Evolutionary conservation across 805 yeast species (phyloP), one percentile per base, ranked within the genome.

Genomic region (Yarrowia porcina): DNA sequence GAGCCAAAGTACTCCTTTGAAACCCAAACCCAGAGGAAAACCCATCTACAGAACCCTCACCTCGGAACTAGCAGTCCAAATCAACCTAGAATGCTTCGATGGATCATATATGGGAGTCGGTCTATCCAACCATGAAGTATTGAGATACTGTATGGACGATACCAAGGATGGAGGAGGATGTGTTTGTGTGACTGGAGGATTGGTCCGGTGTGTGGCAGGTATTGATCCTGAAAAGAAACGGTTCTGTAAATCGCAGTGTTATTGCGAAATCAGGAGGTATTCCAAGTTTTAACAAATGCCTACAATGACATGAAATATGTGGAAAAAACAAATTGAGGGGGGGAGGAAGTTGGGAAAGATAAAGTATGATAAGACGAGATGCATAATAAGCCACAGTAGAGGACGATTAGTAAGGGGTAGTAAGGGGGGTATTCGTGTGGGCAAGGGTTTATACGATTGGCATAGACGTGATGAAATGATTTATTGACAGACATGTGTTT

Each of bases 71-170:
- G 18, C 25, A 8, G 56, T 49, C 4, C 27, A 45, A 13, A 49
- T 49, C 56, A 45, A 45, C 15, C 30, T 49, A 12, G 39, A 21
- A n/a, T 49, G 56, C n/a, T 49, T 49, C 11, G 56, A 49, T 11
- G 56, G 56, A 5, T 32, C 56, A 2, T 49, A 49, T 10, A 21
- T 33, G 39, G 56, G 56, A 6, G 8, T 10, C 1, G 12, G 13
- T 4, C 9, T 49, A 18, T 15, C 39, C 2, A 32, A 15, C 8
- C n/a, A 10, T 4, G 56, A 49, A 10, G 56, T 49, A 9, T 2
- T 32, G n/a, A 12, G 30, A 5, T 49, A 49, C 33, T 49, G 56
- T 8, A 10, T 9, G 1, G 39, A 13, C 12, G 30, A 49, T n/a
- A n/a, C n/a, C 30, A 33, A 21, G n/a, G 39, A 33, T n/a, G 56